Evolutionary conservation across 2,329 filamentous ascomycete genomes (phyloP).

Genomic region (Furcasterigmium sp.): DNA sequence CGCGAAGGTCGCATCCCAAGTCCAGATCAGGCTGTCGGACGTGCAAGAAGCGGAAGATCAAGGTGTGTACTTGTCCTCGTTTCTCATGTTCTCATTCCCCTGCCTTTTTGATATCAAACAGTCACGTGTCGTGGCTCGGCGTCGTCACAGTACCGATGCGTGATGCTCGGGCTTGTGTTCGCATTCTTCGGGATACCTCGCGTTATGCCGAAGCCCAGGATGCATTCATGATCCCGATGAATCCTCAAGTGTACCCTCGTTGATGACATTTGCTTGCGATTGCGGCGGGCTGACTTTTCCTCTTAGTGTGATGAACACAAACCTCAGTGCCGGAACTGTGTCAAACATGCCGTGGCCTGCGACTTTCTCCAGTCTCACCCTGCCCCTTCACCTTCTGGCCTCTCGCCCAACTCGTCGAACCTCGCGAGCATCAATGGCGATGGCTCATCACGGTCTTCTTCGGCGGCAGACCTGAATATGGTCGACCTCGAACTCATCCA

Average conservation of each 20-base stretch:
- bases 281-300: too few species aligned
- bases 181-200: background rate
- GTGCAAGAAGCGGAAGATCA: conserved; percentile 51
- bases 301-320: conserved; percentile 19
- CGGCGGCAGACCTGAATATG: conserved; percentile 26
- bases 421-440: background rate
- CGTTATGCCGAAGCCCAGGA: background rate
- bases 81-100: too few species aligned
- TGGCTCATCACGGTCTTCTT: background rate
- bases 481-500: conserved; percentile 48
- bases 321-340: conserved; percentile 19
- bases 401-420: background rate
- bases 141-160: too few species aligned
- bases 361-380: conserved; percentile 15
- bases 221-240: too few species aligned
- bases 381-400: background rate
- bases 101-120: too few species aligned
- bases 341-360: conserved; percentile 20
- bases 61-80: conserved; percentile 20
- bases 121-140: too few species aligned
- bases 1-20: conserved; percentile 50
- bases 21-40: conserved; percentile 47
- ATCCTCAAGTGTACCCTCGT: too few species aligned
- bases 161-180: background rate
- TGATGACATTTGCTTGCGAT: too few species aligned